phyloP scores from a whole-genome alignment of 768 basidiomycete species.

The Pisolithus tinctorius region DNA sequence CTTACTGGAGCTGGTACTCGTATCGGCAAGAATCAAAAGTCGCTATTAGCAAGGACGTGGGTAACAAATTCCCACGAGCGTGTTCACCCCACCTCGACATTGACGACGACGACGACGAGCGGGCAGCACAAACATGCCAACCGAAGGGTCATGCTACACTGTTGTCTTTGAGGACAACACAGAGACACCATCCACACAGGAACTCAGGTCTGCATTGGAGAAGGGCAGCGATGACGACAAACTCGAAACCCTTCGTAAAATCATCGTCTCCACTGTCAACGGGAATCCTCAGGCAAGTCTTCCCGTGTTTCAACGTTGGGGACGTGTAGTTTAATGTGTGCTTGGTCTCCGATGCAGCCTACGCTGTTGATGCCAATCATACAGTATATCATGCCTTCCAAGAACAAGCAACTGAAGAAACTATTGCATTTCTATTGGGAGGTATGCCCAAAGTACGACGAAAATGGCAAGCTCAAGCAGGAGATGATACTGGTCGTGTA shows the following conservation, averaged over 20 bases:
- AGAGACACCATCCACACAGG: slow-evolving; percentile 74
- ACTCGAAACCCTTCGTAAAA: slow-evolving; percentile 90
- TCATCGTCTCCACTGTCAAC: slow-evolving; percentile 90
- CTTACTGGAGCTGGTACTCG: no score
- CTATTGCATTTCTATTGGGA: slow-evolving; percentile 95
- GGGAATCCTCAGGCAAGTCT: slow-evolving; percentile 79
- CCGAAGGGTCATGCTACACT: slow-evolving; percentile 71
- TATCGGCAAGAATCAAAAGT: no score
- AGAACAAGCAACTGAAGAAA: slow-evolving; percentile 96
- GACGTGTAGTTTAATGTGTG: neutral
- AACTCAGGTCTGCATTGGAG: slow-evolving; percentile 77
- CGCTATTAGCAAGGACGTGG: neutral
- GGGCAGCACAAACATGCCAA: slow-evolving; percentile 17
- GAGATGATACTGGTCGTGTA: slow-evolving; percentile 99
- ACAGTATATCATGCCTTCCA: slow-evolving; percentile 93
- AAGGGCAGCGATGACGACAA: slow-evolving; percentile 97
- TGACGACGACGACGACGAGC: slow-evolving; percentile 8
- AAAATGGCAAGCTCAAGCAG: slow-evolving; percentile 95
- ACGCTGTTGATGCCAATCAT: slow-evolving; percentile 95
- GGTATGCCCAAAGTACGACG: slow-evolving; percentile 96
- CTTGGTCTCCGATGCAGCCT: slow-evolving; percentile 44
- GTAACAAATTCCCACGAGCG: neutral
- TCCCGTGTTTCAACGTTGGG: neutral
- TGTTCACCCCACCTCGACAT: neutral
- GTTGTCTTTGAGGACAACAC: slow-evolving; percentile 66